phyloP scores from a whole-genome alignment of 2,329 filamentous ascomycete species.

The Arthrocladium fulminans region DNA sequence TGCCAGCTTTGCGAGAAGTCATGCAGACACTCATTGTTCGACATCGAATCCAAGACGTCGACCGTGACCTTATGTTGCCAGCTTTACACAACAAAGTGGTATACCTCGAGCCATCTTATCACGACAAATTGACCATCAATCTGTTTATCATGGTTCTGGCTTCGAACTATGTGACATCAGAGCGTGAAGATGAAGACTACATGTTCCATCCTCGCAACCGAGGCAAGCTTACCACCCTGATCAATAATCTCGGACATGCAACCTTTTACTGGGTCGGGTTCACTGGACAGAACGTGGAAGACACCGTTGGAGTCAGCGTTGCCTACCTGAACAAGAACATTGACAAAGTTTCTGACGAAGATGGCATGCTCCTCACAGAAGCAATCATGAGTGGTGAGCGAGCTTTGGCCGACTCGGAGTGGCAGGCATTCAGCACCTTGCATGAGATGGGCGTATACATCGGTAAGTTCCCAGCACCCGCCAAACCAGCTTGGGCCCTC shows the following conservation, averaged over 20 bases:
- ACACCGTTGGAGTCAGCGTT: conserved; percentile 56
- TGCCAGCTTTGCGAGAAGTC: conserved; percentile 50
- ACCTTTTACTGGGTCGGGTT: conserved; percentile 83
- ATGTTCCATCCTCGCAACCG: conserved; percentile 73
- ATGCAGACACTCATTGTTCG: conserved; percentile 75
- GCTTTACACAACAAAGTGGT: conserved; percentile 62
- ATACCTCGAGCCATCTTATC: conserved; percentile 69
- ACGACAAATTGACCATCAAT: conserved; percentile 75
- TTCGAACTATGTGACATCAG: conserved; percentile 80
- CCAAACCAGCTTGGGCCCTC: conserved; percentile 60
- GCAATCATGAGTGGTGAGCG: conserved; percentile 58
- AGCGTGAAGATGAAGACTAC: conserved; percentile 74
- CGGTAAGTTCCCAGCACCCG: conserved; percentile 54
- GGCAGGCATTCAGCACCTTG: conserved; percentile 56
- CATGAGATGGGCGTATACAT: conserved; percentile 74
- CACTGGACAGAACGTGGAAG: conserved; percentile 48
- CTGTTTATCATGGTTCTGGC: conserved; percentile 76
- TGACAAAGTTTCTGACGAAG: conserved; percentile 51
- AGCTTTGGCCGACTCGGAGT: conserved; percentile 53
- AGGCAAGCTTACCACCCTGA: conserved; percentile 57
- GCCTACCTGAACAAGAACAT: conserved; percentile 58
- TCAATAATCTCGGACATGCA: conserved; percentile 70
- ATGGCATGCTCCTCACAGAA: conserved; percentile 51
- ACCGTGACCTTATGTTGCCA: conserved; percentile 57
- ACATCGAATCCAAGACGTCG: conserved; percentile 63